phyloP scores from a whole-genome alignment of 106 monocot species.

The Posidonia australis region DNA sequence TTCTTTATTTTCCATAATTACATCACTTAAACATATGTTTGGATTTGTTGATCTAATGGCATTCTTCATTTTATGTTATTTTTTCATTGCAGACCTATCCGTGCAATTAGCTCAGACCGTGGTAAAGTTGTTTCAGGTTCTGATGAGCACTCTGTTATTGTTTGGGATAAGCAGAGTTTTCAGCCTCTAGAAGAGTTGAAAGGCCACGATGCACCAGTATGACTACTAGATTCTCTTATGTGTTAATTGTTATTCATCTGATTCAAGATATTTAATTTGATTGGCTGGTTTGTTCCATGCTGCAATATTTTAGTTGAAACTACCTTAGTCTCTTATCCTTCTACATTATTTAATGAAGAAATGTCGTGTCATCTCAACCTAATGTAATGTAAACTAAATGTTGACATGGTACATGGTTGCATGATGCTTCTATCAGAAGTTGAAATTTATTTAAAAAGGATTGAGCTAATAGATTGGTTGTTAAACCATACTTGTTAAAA shows the following conservation, averaged over 20 bases:
- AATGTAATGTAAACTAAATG: no score
- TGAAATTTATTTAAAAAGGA: no score
- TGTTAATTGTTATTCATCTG: neutral
- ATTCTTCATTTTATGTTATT: neutral
- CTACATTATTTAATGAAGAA: neutral
- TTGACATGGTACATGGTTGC: no score
- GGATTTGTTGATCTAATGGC: no score
- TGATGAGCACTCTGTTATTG: conserved; percentile 95
- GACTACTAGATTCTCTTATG: conserved; percentile 9
- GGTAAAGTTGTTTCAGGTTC: conserved; percentile 92
- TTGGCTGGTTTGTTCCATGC: neutral
- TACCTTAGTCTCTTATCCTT: neutral
- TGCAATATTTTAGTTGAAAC: neutral
- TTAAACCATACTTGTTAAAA: no score
- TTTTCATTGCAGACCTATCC: conserved; percentile 55
- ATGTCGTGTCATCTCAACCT: neutral
- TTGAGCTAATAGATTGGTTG: no score
- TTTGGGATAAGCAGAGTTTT: conserved; percentile 94
- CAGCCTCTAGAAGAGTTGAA: conserved; percentile 94
- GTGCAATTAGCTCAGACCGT: conserved; percentile 90
- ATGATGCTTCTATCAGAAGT: no score
- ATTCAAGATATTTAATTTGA: conserved; percentile 3
- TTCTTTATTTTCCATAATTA: neutral
- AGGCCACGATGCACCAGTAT: conserved; percentile 80
- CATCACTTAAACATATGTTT: no score